These are phyloP conservation scores for Spatholobus suberectus DNA, from an alignment of 306 rosid species.

Conservation along the genomic window DNA sequence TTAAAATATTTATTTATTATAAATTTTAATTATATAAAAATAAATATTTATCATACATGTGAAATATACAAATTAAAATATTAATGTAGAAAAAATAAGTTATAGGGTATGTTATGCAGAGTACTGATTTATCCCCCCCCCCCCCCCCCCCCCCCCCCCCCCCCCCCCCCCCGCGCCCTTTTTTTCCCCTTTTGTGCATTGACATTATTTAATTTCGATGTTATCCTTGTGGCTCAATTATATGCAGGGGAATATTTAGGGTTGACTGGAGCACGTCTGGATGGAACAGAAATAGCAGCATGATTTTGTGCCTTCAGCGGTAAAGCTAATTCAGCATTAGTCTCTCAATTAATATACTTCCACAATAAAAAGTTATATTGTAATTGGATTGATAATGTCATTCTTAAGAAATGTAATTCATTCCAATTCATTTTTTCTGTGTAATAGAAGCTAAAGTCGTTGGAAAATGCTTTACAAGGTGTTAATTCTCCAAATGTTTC, in stretches of 20 bases:
- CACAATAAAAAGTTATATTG: neutral
- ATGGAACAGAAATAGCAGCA: slow-evolving; percentile 44
- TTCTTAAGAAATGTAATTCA: neutral
- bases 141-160: too few species aligned
- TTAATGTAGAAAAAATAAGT: too few species aligned
- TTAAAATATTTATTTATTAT: too few species aligned
- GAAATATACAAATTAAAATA: too few species aligned
- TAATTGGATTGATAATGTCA: neutral
- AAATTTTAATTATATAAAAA: too few species aligned
- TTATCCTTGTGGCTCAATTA: neutral
- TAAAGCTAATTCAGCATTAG: neutral
- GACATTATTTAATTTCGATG: neutral
- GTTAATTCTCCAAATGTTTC: slow-evolving; percentile 22
- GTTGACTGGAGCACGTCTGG: slow-evolving; percentile 34
- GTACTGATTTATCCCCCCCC: too few species aligned
- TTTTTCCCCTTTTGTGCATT: neutral
- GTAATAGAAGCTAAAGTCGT: slow-evolving; percentile 34
- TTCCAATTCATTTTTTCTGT: neutral
- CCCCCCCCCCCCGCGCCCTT: too few species aligned
- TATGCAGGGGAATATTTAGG: slow-evolving; percentile 42
- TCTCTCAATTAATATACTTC: neutral
- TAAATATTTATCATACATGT: too few species aligned
- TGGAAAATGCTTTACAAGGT: slow-evolving; percentile 34
- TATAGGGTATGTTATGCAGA: too few species aligned
- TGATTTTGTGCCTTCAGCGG: slow-evolving; percentile 44